phyloP scores from a whole-genome alignment of 2,329 filamentous ascomycete genomes.

The Arthroderma sp. region DNA sequence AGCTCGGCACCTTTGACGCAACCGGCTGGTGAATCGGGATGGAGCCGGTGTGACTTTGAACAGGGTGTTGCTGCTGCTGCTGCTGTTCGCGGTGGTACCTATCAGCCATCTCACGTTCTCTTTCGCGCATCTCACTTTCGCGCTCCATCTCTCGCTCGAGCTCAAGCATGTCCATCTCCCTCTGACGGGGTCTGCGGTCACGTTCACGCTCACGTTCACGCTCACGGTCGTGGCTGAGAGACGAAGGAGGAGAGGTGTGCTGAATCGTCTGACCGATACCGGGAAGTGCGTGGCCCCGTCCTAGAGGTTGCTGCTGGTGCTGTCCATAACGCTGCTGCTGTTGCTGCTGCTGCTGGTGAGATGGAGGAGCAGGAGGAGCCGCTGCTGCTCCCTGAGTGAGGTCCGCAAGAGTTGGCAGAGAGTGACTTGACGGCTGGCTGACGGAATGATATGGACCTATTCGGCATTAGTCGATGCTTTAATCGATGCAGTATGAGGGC shows the following conservation, averaged over 20 bases:
- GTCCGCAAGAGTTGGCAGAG: slow-evolving; percentile 36
- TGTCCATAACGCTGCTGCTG: slow-evolving; percentile 30
- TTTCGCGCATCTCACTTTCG: slow-evolving; percentile 43
- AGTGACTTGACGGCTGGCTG: slow-evolving; percentile 34
- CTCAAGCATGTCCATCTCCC: slow-evolving; percentile 42
- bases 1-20: slow-evolving; percentile 63
- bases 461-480: not conserved
- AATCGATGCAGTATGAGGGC: not conserved
- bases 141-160: slow-evolving; percentile 32
- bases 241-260: slow-evolving; percentile 30
- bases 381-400: slow-evolving; percentile 34
- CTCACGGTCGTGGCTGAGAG: slow-evolving; percentile 33
- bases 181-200: slow-evolving; percentile 37
- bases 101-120: slow-evolving; percentile 45
- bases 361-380: slow-evolving; percentile 23
- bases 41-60: slow-evolving; percentile 77
- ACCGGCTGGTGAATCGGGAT: slow-evolving; percentile 92
- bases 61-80: slow-evolving; percentile 50
- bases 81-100: slow-evolving; percentile 50
- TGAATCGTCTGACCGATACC: slow-evolving; percentile 34
- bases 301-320: slow-evolving; percentile 28
- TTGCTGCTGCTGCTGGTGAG: slow-evolving; percentile 30
- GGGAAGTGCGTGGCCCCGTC: slow-evolving; percentile 28
- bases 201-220: slow-evolving; percentile 37
- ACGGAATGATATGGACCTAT: slow-evolving; percentile 32